Evolutionary conservation across 208 protist genomes (phyloP).

Genomic region (Crithidia bombi): DNA sequence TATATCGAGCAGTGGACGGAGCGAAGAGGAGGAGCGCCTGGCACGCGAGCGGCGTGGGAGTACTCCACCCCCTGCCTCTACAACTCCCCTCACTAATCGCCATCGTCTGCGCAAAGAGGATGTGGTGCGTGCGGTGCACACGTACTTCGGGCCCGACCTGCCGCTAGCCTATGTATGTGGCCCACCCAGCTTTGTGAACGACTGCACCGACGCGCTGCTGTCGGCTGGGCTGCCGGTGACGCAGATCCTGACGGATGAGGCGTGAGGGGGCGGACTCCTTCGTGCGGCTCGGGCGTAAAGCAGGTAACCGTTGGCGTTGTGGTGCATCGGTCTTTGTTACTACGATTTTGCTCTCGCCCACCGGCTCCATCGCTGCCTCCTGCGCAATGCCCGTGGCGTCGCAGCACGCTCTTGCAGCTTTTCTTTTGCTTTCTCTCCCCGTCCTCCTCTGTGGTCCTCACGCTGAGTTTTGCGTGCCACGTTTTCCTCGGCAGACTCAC

Average conservation of each 20-base stretch:
- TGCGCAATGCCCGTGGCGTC: too few species aligned
- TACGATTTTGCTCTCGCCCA: too few species aligned
- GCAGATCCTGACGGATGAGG: conserved; percentile 70
- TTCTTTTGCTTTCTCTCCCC: too few species aligned
- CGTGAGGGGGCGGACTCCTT: conserved; percentile 2
- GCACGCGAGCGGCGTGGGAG: background rate
- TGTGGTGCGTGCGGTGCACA: conserved; percentile 37
- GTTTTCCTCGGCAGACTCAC: too few species aligned
- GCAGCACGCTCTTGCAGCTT: too few species aligned
- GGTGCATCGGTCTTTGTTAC: too few species aligned
- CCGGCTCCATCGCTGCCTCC: too few species aligned
- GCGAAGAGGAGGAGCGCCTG: background rate
- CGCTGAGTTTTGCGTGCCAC: too few species aligned
- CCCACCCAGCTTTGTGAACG: conserved; percentile 52
- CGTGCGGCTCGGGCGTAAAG: background rate
- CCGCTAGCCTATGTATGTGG: conserved; percentile 79
- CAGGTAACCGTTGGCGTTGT: too few species aligned
- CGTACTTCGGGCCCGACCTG: conserved; percentile 42
- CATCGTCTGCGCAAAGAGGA: conserved; percentile 39
- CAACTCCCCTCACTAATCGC: conserved; percentile 37
- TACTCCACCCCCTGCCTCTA: background rate
- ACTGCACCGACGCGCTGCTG: conserved; percentile 46
- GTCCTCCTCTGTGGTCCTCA: too few species aligned
- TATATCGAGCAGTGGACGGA: background rate
- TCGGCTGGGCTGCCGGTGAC: conserved; percentile 54